A percentile compares a stretch with the other conserved stretches of the same genome.
Conservation (phyloP, 148 eudicot species). For the Talinum fruticosum region DNA sequence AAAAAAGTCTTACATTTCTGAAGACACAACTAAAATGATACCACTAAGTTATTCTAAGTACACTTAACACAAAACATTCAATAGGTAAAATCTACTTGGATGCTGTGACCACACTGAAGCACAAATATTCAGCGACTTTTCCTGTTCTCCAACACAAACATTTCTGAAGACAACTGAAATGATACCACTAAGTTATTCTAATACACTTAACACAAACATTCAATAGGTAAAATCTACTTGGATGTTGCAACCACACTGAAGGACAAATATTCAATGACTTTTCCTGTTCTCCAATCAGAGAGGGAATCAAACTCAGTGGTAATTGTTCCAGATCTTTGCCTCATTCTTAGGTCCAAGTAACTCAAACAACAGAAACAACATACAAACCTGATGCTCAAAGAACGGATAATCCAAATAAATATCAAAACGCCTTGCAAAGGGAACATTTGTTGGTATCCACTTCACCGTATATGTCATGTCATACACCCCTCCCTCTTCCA, state of each 20-base stretch:
- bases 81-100: not conserved
- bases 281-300: not conserved
- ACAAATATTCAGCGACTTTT: not conserved
- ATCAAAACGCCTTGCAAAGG: constrained; percentile 79
- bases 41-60: not conserved
- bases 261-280: not conserved
- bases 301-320: not conserved
- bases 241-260: not conserved
- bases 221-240: not conserved
- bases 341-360: not conserved
- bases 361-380: not conserved
- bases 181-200: too few species aligned
- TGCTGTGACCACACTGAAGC: not conserved
- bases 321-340: not conserved
- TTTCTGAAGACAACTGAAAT: too few species aligned
- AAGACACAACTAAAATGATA: too few species aligned
- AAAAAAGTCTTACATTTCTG: too few species aligned
- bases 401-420: constrained; percentile 92
- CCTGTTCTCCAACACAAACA: not conserved
- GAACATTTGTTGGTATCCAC: constrained; percentile 60
- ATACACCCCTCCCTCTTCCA: constrained; percentile 64
- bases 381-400: constrained; percentile 83
- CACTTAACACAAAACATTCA: not conserved
- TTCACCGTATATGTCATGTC: constrained; percentile 84
- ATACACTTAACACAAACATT: not conserved